Evolutionary conservation across 768 basidiomycete genomes (phyloP), one percentile per base, ranked within the genome.

Genomic region (Amanita polypyramis): DNA sequence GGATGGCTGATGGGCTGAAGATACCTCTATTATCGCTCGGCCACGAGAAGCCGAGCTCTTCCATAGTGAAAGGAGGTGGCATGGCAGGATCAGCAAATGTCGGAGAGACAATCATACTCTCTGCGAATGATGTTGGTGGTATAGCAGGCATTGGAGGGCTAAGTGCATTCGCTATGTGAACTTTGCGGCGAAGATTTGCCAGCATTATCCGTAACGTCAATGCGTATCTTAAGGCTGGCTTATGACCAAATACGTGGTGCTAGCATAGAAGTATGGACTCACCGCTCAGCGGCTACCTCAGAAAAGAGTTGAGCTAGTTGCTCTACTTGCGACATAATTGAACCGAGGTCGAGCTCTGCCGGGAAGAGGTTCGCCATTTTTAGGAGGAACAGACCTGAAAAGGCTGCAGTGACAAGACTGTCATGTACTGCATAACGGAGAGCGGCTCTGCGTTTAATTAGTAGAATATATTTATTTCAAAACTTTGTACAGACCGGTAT

Each of bases 291-390:
- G 27, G 90, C 90, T 32, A 94, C 92, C 49, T 95, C 93, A 4
- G 89, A 90, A 39, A 96, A 73, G 39, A 97, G 67, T 56, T 92
- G 87, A 0, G 90, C 85, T 32, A 97, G 75, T 62, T 95, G 89
- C 59, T 93, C 88, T 36, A 95, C 92, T 63, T 95, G 91, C 2
- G 65, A 72, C 39, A 80, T 83, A 60, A 94, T 89, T 7, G 75
- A 74, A 14, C 67, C 73, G 23, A 94, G 66, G 59, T 94, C 87
- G 41, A 94, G 68, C 57, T 92, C 88, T 11, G 79, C 68, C 0
- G 91, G 91, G 71, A 94, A 96, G 27, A 96, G 76, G 58, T 84
- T 88, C 49, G 92, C 92, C 84, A 95, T 92, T 68, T 95, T 95
- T 50, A 95, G 75, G 20, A 94, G 70, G 70, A 93, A 95, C 17